Evolutionary conservation across 2,329 filamentous ascomycete species (phyloP).

Genomic region (Ramularia collo-cygni): DNA sequence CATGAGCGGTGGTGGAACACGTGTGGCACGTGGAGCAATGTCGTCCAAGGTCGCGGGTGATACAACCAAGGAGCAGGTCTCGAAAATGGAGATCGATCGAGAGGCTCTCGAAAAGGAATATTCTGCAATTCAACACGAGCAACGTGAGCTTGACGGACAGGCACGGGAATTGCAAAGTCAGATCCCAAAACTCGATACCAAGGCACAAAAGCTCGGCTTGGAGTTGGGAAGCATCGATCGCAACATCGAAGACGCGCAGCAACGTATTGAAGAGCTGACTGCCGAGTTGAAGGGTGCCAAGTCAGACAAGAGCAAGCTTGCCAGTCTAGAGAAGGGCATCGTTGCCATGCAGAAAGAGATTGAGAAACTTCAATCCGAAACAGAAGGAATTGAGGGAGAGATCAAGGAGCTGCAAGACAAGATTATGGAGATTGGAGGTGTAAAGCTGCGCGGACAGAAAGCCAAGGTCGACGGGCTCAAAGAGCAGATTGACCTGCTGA

Average conservation of each 20-base stretch:
- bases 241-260: conserved; percentile 76
- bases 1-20: conserved; percentile 93
- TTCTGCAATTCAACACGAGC: conserved; percentile 75
- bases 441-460: conserved; percentile 83
- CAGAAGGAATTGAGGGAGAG: conserved; percentile 82
- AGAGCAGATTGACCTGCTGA: conserved; percentile 72
- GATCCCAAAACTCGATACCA: conserved; percentile 79
- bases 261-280: conserved; percentile 76
- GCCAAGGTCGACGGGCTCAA: conserved; percentile 85
- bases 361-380: conserved; percentile 72
- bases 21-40: conserved; percentile 89
- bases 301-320: conserved; percentile 67
- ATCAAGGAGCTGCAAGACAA: conserved; percentile 90
- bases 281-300: conserved; percentile 76
- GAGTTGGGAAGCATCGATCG: conserved; percentile 82
- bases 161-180: conserved; percentile 67
- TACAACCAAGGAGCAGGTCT: conserved; percentile 78
- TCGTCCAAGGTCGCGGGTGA: conserved; percentile 90
- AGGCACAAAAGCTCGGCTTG: conserved; percentile 81
- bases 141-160: conserved; percentile 68
- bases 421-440: conserved; percentile 97
- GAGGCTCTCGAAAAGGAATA: conserved; percentile 79
- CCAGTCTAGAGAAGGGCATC: conserved; percentile 70
- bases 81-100: conserved; percentile 78
- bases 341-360: conserved; percentile 68